These are phyloP conservation scores for Russula virescens DNA, from an alignment of 768 basidiomycete genomes.

Conservation along the genomic window DNA sequence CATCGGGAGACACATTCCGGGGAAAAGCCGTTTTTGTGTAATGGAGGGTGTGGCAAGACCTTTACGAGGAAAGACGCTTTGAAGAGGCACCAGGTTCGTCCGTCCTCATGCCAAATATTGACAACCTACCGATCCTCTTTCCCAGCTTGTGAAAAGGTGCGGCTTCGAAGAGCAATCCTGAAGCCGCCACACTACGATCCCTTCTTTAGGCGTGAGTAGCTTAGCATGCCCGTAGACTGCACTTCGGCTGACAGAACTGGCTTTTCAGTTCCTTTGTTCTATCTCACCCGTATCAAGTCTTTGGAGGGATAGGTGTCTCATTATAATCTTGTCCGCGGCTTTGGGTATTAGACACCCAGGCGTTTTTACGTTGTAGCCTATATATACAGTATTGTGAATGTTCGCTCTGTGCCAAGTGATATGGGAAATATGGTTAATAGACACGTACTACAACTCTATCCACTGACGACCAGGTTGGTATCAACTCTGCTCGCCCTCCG, in stretches of 20 bases:
- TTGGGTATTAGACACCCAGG: slow-evolving; percentile 13
- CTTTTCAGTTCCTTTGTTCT: not conserved
- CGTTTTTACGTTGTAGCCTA: slow-evolving; percentile 22
- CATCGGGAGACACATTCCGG: slow-evolving; percentile 82
- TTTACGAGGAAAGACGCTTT: slow-evolving; percentile 84
- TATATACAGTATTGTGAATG: slow-evolving; percentile 17
- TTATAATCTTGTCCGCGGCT: slow-evolving; percentile 20
- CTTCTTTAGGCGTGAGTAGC: slow-evolving; percentile 12
- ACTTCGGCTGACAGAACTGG: slow-evolving; percentile 8
- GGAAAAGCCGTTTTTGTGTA: slow-evolving; percentile 79
- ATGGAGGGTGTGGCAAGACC: slow-evolving; percentile 80
- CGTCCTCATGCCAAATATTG: not conserved
- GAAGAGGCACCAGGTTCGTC: slow-evolving; percentile 74
- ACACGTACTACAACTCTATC: slow-evolving; percentile 5
- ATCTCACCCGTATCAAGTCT: slow-evolving; percentile 8
- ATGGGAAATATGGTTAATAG: slow-evolving; percentile 14
- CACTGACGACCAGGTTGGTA: not conserved
- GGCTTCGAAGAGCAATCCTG: slow-evolving; percentile 56
- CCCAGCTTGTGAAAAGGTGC: slow-evolving; percentile 70
- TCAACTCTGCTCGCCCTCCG: not conserved
- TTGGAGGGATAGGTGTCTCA: slow-evolving; percentile 9
- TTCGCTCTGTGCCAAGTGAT: slow-evolving; percentile 1
- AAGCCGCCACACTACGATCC: slow-evolving; percentile 6
- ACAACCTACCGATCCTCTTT: not conserved
- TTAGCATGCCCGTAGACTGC: not conserved